Base-by-base conservation (phyloP, 345 rosid genomes). In the Citrus trifoliata region DNA sequence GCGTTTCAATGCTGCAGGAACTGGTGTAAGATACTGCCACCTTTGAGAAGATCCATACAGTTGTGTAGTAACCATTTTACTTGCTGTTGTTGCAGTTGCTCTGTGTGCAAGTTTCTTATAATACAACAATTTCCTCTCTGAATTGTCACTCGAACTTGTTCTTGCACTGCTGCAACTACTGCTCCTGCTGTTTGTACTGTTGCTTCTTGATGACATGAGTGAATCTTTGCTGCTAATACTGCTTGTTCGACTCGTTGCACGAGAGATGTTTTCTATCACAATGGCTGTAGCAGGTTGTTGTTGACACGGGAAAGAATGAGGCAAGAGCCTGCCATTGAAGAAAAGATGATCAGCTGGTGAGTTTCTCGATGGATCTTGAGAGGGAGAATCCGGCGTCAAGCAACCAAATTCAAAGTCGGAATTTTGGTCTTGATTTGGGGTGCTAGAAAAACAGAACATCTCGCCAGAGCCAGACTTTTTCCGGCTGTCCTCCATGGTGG, bases 301-400 rank as follows among this genome's bases (percentile, higher is more conserved):
- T 68, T 18, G 78, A 35, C 67, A 64, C 1, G 98, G 98, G 70
- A 93, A 95, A 9, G 80, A 61, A 73, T 95, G 98, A 3, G 98
- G 98, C 79, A 95, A 53, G 67, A 93, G 85, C 73, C 89, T 90
- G 74, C 98, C 98, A 70, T 95, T 93, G 85, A 70, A 85, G 80
- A 95, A 95, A 40, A 95, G 89, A 66, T 87, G 95, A 78, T 95
- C 98, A 2, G 98, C 98, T 2, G 97, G 98, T 5, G 97, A 95
- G 75, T 84, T 86, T 32, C 77, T 83, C 80, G 73, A 79, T 4
- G 89, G 85, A 70, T 86, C 92, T 75, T 53, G 71, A 0, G 89
- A 87, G 33, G 92, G 89, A 19, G 93, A 92, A 62, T 86, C 89
- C 2, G 93, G 93, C 4, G 93, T 88, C 14, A 89, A 71, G 4